Conservation (phyloP, 345 rosid species). For the Linum trigynum region DNA sequence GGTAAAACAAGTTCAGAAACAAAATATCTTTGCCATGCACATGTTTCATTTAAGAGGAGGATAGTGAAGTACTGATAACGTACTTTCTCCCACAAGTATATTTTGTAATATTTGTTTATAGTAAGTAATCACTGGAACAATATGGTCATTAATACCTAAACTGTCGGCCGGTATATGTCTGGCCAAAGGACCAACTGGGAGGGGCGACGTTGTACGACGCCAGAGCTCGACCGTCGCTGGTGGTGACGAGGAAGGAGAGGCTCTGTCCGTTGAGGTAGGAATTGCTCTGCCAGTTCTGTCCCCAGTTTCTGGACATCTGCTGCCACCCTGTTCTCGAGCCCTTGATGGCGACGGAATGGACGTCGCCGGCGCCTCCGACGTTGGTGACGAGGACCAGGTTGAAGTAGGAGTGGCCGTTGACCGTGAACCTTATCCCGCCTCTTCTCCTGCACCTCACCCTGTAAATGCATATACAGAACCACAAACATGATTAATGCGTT, state of each 20-base stretch:
- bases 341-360: conserved; percentile 2
- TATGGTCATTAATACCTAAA: not conserved
- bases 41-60: too few relatives aligned
- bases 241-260: conserved; percentile 6
- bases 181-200: conserved; percentile 6
- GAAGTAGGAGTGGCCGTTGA: conserved; percentile 11
- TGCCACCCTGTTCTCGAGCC: conserved; percentile 7
- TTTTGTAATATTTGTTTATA: not conserved
- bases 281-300: conserved; percentile 8
- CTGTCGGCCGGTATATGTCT: conserved; percentile 7
- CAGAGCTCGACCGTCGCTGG: conserved; percentile 1
- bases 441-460: conserved; percentile 13
- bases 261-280: conserved; percentile 8
- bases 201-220: conserved; percentile 5
- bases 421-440: conserved; percentile 8
- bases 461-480: not conserved
- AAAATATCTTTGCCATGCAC: too few relatives aligned
- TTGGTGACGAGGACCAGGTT: conserved; percentile 5
- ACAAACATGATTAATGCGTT: too few relatives aligned
- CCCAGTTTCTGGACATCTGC: conserved; percentile 9
- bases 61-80: too few relatives aligned
- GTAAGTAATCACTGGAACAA: not conserved
- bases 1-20: too few relatives aligned
- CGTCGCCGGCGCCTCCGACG: conserved; percentile 7
- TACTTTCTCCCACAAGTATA: too few relatives aligned